Conservation (phyloP, 441 rosid genomes). For the Lagerstroemia fauriei region DNA sequence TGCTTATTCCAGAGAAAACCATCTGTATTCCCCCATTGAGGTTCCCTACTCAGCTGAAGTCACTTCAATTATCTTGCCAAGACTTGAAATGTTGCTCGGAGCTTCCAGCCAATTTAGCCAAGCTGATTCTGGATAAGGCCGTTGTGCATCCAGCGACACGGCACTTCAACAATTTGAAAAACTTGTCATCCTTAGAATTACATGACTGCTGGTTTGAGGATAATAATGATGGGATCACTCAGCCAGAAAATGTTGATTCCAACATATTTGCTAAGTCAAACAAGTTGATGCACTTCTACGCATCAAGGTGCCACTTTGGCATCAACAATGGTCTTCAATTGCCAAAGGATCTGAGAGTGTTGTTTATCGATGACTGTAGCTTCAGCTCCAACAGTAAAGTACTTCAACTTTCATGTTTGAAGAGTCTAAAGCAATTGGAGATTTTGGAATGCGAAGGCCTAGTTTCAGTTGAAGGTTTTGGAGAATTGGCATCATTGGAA, state of each 20-base stretch:
- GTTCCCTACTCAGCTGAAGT: too few relatives aligned
- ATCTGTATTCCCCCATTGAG: too few relatives aligned
- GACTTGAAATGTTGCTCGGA: not conserved
- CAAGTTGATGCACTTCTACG: too few relatives aligned
- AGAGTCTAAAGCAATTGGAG: not conserved
- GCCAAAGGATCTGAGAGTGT: not conserved
- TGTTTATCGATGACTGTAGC: not conserved
- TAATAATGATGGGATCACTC: too few relatives aligned
- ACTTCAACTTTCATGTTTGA: slow-evolving; percentile 8
- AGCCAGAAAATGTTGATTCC: too few relatives aligned
- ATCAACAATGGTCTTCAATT: not conserved
- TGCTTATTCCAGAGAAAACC: not conserved
- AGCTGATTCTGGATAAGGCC: too few relatives aligned
- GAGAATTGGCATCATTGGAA: not conserved
- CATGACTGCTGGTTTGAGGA: too few relatives aligned
- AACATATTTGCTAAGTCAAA: too few relatives aligned
- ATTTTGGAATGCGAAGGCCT: not conserved
- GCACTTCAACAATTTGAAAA: too few relatives aligned
- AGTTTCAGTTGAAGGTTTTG: not conserved
- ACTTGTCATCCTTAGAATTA: too few relatives aligned
- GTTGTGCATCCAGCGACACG: too few relatives aligned
- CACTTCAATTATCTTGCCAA: not conserved
- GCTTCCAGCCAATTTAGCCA: not conserved
- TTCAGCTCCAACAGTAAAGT: not conserved
- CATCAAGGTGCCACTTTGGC: not conserved